Evolutionary conservation across 805 yeast genomes (phyloP).

Genomic region (Pichia sporocuriosa): DNA sequence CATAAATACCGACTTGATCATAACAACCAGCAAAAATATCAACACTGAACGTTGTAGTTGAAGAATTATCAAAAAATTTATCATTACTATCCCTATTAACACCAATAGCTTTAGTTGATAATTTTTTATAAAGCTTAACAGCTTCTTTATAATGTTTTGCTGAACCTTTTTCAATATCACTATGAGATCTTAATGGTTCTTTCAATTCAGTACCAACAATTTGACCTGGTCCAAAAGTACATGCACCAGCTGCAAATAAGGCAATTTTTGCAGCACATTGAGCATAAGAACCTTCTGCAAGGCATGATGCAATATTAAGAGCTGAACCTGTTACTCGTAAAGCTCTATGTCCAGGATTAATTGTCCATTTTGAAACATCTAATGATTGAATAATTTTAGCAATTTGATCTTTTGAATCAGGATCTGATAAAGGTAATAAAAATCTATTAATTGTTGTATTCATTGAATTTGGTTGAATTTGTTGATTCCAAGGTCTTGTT

Average conservation of each 20-base stretch:
- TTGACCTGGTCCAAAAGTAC: conserved; percentile 91
- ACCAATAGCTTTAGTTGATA: conserved; percentile 66
- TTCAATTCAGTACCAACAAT: conserved; percentile 86
- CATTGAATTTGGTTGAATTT: conserved; percentile 30
- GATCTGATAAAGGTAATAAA: conserved; percentile 30
- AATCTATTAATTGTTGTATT: conserved; percentile 32
- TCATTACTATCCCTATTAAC: conserved; percentile 31
- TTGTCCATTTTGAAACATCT: conserved; percentile 63
- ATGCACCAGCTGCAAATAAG: conserved; percentile 90
- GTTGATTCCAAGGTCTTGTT: conserved; percentile 32
- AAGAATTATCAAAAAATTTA: conserved; percentile 30
- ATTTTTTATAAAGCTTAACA: conserved; percentile 65
- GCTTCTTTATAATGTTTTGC: conserved; percentile 88
- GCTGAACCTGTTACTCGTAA: conserved; percentile 93
- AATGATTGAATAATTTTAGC: conserved; percentile 73
- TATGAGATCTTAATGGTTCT: conserved; percentile 96
- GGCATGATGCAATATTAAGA: conserved; percentile 69
- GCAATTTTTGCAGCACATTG: conserved; percentile 85
- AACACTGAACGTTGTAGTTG: conserved; percentile 65
- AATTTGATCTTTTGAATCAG: conserved; percentile 69
- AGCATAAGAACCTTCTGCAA: conserved; percentile 76
- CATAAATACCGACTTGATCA: conserved; percentile 92
- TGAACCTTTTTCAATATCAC: conserved; percentile 85
- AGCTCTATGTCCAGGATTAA: conserved; percentile 76
- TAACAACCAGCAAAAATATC: conserved; percentile 93